phyloP scores from a whole-genome alignment of 176 grass and related monocot genomes.

The Microstegium vimineum region DNA sequence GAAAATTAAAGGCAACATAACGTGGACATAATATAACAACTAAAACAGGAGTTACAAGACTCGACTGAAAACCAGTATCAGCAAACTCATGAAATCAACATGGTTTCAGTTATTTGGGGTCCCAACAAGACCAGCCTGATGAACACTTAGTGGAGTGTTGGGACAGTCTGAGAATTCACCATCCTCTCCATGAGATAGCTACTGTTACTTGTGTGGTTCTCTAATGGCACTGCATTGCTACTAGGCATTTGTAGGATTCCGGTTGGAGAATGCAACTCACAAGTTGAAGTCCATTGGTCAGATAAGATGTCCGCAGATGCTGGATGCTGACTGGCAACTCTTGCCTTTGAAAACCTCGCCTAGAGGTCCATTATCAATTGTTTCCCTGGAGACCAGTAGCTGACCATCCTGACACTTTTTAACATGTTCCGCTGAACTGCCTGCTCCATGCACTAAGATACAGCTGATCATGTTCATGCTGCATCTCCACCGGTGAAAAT shows the following conservation, averaged over 20 bases:
- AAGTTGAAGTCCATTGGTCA: conserved; percentile 42
- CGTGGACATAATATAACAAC: not conserved
- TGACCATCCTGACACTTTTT: conserved; percentile 16
- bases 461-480: conserved; percentile 38
- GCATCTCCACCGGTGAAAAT: conserved; percentile 41
- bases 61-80: not conserved
- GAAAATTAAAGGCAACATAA: not conserved
- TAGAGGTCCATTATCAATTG: conserved; percentile 76
- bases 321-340: conserved; percentile 36
- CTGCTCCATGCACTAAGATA: not conserved
- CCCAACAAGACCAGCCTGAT: not conserved
- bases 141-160: conserved; percentile 32
- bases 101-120: conserved; percentile 5
- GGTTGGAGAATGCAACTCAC: conserved; percentile 41
- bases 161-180: conserved; percentile 16
- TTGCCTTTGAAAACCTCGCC: conserved; percentile 77
- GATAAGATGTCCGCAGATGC: conserved; percentile 42
- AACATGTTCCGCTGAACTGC: conserved; percentile 18
- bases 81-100: not conserved
- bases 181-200: conserved; percentile 25
- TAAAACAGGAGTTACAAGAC: not conserved
- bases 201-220: conserved; percentile 33
- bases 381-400: conserved; percentile 53
- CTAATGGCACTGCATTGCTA: conserved; percentile 36
- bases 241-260: conserved; percentile 46